phyloP scores from a whole-genome alignment of 1,284 basidiomycete species.

The Sporisorium iseilematis-ciliati region DNA sequence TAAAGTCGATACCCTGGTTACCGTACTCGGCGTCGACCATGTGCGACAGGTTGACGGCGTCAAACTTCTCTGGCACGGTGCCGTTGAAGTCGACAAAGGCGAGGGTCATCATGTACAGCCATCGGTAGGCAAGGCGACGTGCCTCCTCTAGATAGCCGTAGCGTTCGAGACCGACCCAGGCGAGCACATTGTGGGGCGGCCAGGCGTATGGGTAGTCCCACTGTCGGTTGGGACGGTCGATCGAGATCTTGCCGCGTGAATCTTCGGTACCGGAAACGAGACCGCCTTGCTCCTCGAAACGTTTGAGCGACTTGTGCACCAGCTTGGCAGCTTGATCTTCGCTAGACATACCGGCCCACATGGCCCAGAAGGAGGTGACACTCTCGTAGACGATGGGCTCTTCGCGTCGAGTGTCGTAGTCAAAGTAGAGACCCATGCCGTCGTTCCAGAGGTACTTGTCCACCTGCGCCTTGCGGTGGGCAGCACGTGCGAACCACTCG shows the following conservation, averaged over 20 bases:
- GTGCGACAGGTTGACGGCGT: constrained; percentile 93
- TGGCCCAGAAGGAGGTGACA: constrained; percentile 93
- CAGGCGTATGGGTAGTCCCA: constrained; percentile 80
- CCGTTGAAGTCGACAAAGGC: constrained; percentile 85
- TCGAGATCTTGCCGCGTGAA: constrained; percentile 91
- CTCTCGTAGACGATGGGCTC: constrained; percentile 94
- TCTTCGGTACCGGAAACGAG: constrained; percentile 96
- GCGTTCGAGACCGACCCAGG: constrained; percentile 95
- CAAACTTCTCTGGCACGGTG: constrained; percentile 97
- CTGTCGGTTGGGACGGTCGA: constrained; percentile 97
- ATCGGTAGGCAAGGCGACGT: constrained; percentile 91
- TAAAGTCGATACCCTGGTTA: constrained; percentile 97
- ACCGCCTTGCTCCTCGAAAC: constrained; percentile 97
- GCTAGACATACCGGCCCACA: constrained; percentile 97
- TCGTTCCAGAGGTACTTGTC: constrained; percentile 98
- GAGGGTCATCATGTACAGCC: constrained; percentile 84
- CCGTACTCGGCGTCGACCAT: constrained; percentile 98
- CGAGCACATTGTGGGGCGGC: constrained; percentile 82
- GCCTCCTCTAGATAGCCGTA: constrained; percentile 96
- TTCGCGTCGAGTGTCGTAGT: constrained; percentile 91
- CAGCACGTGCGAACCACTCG: constrained; percentile 68
- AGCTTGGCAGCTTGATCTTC: constrained; percentile 93
- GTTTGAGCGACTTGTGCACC: constrained; percentile 87
- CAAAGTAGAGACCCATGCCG: constrained; percentile 91
- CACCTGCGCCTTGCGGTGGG: constrained; percentile 75